Conservation (phyloP, 2,329 filamentous ascomycete genomes). For the Achaetomium macrosporum region DNA sequence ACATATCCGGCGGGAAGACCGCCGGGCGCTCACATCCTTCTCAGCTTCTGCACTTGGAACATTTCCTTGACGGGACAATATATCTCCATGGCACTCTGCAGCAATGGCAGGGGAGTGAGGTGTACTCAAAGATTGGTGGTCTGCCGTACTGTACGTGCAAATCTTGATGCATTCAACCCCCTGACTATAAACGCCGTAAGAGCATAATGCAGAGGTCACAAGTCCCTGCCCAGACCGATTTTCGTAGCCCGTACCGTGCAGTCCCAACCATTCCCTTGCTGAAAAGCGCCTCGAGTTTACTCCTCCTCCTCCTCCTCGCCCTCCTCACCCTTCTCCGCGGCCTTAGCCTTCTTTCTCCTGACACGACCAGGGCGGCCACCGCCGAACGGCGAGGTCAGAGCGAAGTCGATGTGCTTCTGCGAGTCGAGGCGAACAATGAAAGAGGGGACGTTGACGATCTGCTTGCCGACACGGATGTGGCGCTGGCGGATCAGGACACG, state of each 20-base stretch:
- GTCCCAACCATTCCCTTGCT: constrained; percentile 20
- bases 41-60: no score
- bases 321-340: constrained; percentile 77
- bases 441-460: constrained; percentile 99
- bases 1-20: not conserved
- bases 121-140: constrained; percentile 15
- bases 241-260: constrained; percentile 24
- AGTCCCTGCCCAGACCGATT: constrained; percentile 23
- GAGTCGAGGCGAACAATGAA: constrained; percentile 99
- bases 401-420: constrained; percentile 99
- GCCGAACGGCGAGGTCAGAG: constrained; percentile 94
- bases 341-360: constrained; percentile 99
- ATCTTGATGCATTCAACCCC: constrained; percentile 24
- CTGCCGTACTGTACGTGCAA: constrained; percentile 19
- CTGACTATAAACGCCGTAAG: constrained; percentile 25
- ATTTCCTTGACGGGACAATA: no score
- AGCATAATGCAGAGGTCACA: constrained; percentile 24
- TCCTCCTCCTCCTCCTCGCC: constrained; percentile 84
- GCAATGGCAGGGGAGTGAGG: not conserved
- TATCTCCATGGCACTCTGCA: not conserved
- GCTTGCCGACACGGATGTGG: constrained; percentile 99
- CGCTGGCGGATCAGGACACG: constrained; percentile 99
- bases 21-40: no score
- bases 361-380: constrained; percentile 96
- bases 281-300: constrained; percentile 36